Evolutionary conservation across 2,329 filamentous ascomycete genomes (phyloP).

Genomic region (Penicillium sp.): DNA sequence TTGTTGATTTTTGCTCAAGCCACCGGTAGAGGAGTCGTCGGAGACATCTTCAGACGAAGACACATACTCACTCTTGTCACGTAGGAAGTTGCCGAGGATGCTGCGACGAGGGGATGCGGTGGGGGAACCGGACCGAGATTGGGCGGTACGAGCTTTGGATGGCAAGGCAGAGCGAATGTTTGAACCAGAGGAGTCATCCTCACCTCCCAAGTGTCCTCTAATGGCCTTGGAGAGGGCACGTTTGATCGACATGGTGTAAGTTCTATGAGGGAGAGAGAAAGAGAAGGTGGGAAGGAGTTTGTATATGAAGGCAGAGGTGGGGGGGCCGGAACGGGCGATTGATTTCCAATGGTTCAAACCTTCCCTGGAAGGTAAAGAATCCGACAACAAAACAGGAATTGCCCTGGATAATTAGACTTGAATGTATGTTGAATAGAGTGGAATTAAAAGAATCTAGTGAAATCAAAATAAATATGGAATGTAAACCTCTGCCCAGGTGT

Average conservation of each 20-base stretch:
- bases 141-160: slow-evolving; percentile 14
- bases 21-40: slow-evolving; percentile 35
- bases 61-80: slow-evolving; percentile 36
- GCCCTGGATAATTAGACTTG: not conserved
- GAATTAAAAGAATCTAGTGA: not conserved
- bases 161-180: slow-evolving; percentile 19
- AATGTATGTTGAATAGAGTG: not conserved
- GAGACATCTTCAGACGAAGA: slow-evolving; percentile 44
- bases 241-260: slow-evolving; percentile 46
- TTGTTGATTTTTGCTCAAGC: slow-evolving; percentile 46
- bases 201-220: slow-evolving; percentile 22
- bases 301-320: slow-evolving; percentile 5
- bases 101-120: slow-evolving; percentile 36
- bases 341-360: not conserved
- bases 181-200: slow-evolving; percentile 23
- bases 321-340: slow-evolving; percentile 10
- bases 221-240: slow-evolving; percentile 43
- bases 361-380: not conserved
- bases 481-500: no score
- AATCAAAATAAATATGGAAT: not conserved
- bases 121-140: slow-evolving; percentile 11
- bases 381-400: not conserved
- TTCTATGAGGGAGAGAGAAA: not conserved
- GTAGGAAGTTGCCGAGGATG: slow-evolving; percentile 41
- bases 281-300: slow-evolving; percentile 1